A percentile compares a stretch with the other conserved stretches of the same genome.
Conservation (phyloP, 805 yeast genomes). For the Wickerhamomyces hampshirensis region DNA sequence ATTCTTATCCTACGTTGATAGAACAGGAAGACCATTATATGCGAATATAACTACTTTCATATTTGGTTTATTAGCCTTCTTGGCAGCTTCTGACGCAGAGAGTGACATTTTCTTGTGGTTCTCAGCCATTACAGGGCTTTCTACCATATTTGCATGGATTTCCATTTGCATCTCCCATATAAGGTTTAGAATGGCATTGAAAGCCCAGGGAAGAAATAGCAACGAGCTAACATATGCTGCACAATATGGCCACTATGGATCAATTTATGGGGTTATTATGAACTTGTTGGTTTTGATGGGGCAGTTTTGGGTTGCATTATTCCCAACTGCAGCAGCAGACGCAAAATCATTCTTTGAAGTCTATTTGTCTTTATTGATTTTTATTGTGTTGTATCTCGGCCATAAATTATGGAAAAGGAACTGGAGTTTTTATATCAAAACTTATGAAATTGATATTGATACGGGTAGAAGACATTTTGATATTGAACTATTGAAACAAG, state of each 20-base stretch:
- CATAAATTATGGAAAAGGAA: slow-evolving; percentile 51
- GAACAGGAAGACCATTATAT: slow-evolving; percentile 61
- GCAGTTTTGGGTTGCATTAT: slow-evolving; percentile 79
- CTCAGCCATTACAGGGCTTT: slow-evolving; percentile 54
- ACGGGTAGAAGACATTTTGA: slow-evolving; percentile 51
- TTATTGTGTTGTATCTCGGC: slow-evolving; percentile 48
- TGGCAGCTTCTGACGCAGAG: slow-evolving; percentile 49
- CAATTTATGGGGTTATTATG: slow-evolving; percentile 53
- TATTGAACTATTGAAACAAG: slow-evolving; percentile 45
- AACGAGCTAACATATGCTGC: slow-evolving; percentile 66
- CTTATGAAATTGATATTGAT: slow-evolving; percentile 29
- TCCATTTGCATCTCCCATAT: slow-evolving; percentile 55
- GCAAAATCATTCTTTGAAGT: slow-evolving; percentile 59
- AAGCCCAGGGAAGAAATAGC: slow-evolving; percentile 53
- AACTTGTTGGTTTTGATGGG: slow-evolving; percentile 60
- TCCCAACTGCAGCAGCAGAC: slow-evolving; percentile 53
- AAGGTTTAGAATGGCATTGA: slow-evolving; percentile 60
- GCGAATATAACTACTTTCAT: slow-evolving; percentile 45
- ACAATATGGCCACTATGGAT: slow-evolving; percentile 64
- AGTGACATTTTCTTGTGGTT: slow-evolving; percentile 60
- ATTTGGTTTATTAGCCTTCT: slow-evolving; percentile 56
- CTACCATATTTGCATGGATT: slow-evolving; percentile 60
- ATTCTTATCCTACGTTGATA: slow-evolving; percentile 55
- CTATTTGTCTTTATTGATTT: slow-evolving; percentile 60
- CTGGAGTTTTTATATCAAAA: slow-evolving; percentile 35